A percentile compares a stretch with the other conserved stretches of the same genome.
Conservation (phyloP, 768 basidiomycete genomes). For the Rubroboletus pulcherrimus region DNA sequence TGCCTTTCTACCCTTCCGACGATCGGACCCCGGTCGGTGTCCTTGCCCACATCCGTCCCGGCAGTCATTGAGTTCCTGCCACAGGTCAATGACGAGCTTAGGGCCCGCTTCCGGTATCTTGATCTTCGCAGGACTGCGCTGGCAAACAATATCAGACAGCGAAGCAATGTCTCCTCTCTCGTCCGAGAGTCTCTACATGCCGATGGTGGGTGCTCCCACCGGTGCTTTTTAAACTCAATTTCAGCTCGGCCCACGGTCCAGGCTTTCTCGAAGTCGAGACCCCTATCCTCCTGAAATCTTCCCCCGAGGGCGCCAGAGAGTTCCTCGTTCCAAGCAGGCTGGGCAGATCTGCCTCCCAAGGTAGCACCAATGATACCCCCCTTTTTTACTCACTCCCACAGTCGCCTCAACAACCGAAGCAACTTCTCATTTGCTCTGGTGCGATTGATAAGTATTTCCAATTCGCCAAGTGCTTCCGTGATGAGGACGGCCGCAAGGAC, state of each 20-base stretch:
- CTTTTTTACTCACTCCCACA: conserved; percentile 89
- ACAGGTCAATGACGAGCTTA: conserved; percentile 82
- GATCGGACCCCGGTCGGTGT: conserved; percentile 65
- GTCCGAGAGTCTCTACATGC: conserved; percentile 71
- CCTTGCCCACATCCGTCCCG: background rate
- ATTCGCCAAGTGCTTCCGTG: conserved; percentile 90
- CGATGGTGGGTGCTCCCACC: conserved; percentile 47
- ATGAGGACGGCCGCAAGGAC: conserved; percentile 93
- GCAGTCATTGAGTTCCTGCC: background rate
- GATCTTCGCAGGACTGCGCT: conserved; percentile 78
- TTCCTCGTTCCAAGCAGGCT: conserved; percentile 83
- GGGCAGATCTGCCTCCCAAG: conserved; percentile 30
- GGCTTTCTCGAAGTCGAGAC: conserved; percentile 94
- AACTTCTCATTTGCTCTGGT: conserved; percentile 87
- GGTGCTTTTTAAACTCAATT: conserved; percentile 5
- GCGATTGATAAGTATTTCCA: conserved; percentile 90
- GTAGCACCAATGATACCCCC: conserved; percentile 25
- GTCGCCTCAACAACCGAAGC: conserved; percentile 96
- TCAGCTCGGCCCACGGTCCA: conserved; percentile 30
- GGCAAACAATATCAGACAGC: conserved; percentile 73
- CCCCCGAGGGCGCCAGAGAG: conserved; percentile 92
- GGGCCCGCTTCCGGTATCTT: conserved; percentile 81
- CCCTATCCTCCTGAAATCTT: conserved; percentile 83
- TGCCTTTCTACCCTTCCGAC: conserved; percentile 88
- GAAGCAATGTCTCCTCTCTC: conserved; percentile 78